phyloP scores from a whole-genome alignment of 2,329 filamentous ascomycete genomes.

The Clarireedia monteithiana region DNA sequence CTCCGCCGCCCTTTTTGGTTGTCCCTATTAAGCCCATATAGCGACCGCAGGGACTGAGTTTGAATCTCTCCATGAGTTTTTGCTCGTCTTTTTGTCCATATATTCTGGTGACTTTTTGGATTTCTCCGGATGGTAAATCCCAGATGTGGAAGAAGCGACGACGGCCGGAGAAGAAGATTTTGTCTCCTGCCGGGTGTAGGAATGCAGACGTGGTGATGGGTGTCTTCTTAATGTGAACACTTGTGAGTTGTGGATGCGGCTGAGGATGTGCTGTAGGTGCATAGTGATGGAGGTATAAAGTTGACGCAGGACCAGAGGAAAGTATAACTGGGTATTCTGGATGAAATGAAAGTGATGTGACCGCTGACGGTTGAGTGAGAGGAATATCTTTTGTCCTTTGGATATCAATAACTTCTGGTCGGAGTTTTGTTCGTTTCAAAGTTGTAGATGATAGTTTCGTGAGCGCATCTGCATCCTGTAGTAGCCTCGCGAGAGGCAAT shows the following conservation, averaged over 20 bases:
- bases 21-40: slow-evolving; percentile 80
- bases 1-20: slow-evolving; percentile 75
- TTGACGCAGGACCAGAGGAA: slow-evolving; percentile 78
- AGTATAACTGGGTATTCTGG: slow-evolving; percentile 81
- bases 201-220: slow-evolving; percentile 83
- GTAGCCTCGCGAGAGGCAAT: slow-evolving; percentile 70
- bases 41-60: slow-evolving; percentile 74
- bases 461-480: slow-evolving; percentile 67
- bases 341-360: slow-evolving; percentile 84
- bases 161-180: slow-evolving; percentile 82
- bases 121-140: slow-evolving; percentile 73
- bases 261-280: slow-evolving; percentile 65
- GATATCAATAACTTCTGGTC: slow-evolving; percentile 84
- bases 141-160: slow-evolving; percentile 91
- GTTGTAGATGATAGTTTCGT: slow-evolving; percentile 39
- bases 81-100: slow-evolving; percentile 75
- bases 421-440: slow-evolving; percentile 61
- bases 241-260: slow-evolving; percentile 84
- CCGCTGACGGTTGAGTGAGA: slow-evolving; percentile 67
- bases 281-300: slow-evolving; percentile 84
- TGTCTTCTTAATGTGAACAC: slow-evolving; percentile 75
- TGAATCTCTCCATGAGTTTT: slow-evolving; percentile 84
- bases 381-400: slow-evolving; percentile 82
- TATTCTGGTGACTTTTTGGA: slow-evolving; percentile 75
- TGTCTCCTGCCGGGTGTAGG: slow-evolving; percentile 60